A percentile compares a stretch with the other conserved stretches of the same genome.
Conservation (phyloP, 2,329 filamentous ascomycete species). For the Calonectria pseudoturangicola region DNA sequence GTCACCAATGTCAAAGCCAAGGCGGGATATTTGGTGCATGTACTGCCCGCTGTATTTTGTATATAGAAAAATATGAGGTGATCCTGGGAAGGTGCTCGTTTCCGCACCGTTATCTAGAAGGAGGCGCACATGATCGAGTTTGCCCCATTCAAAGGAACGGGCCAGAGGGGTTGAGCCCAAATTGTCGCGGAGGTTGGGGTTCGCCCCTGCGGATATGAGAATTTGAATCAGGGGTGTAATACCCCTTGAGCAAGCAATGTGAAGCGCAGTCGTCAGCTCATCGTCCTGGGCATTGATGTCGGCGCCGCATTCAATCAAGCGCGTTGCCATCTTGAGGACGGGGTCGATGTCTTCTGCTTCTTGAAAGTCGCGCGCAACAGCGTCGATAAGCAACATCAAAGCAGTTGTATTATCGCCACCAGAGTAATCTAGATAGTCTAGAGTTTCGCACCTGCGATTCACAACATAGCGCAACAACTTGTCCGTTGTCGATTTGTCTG, state of each 20-base stretch:
- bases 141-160: constrained; percentile 15
- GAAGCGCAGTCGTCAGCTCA: constrained; percentile 39
- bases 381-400: constrained; percentile 44
- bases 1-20: constrained; percentile 44
- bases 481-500: neutral
- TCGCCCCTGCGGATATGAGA: constrained; percentile 47
- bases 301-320: constrained; percentile 41
- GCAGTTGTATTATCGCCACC: constrained; percentile 21
- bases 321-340: constrained; percentile 33
- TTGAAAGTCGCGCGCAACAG: neutral
- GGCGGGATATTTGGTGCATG: constrained; percentile 30
- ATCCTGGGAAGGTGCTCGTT: constrained; percentile 29
- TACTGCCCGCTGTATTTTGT: neutral
- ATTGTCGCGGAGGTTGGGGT: constrained; percentile 41
- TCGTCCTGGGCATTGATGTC: constrained; percentile 47
- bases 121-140: constrained; percentile 22
- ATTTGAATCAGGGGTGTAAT: constrained; percentile 20
- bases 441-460: constrained; percentile 39
- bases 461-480: constrained; percentile 43
- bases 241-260: constrained; percentile 29
- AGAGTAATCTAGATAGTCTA: neutral
- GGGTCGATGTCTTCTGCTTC: neutral
- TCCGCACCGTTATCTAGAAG: constrained; percentile 45
- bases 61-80: neutral
- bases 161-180: constrained; percentile 38